Evolutionary conservation across 768 basidiomycete genomes (phyloP).

Genomic region (Dendrothele bispora): DNA sequence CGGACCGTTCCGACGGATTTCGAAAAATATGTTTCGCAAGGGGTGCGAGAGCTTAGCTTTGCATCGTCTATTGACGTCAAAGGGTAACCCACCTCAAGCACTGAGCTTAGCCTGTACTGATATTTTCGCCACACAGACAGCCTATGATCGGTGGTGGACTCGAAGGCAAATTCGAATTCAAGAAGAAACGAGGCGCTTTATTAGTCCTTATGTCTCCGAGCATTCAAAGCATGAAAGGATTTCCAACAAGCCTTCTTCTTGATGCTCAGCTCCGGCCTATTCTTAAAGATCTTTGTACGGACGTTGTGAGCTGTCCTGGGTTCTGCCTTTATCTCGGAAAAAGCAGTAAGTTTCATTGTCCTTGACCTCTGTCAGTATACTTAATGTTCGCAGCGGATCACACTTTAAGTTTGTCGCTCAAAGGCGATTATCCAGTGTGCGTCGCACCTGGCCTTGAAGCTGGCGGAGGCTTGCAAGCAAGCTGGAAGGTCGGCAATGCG

Average conservation of each 20-base stretch:
- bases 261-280: background rate
- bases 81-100: background rate
- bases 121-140: background rate
- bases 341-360: background rate
- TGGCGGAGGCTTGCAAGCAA: background rate
- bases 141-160: background rate
- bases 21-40: background rate
- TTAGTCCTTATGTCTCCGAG: background rate
- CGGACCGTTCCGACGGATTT: background rate
- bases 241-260: background rate
- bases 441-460: background rate
- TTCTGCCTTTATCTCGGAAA: conserved; percentile 4
- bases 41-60: background rate
- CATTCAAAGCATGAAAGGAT: background rate
- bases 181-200: background rate
- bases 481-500: too few species aligned
- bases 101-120: background rate
- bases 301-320: conserved; percentile 2
- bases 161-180: conserved; percentile 1
- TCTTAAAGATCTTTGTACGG: conserved; percentile 2
- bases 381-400: background rate
- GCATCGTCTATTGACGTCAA: background rate
- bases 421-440: background rate
- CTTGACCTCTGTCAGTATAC: background rate
- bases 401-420: background rate